Evolutionary conservation across 2,329 filamentous ascomycete genomes (phyloP), one percentile per base, ranked within the genome.

Genomic region (Chrysoporthe puriensis): DNA sequence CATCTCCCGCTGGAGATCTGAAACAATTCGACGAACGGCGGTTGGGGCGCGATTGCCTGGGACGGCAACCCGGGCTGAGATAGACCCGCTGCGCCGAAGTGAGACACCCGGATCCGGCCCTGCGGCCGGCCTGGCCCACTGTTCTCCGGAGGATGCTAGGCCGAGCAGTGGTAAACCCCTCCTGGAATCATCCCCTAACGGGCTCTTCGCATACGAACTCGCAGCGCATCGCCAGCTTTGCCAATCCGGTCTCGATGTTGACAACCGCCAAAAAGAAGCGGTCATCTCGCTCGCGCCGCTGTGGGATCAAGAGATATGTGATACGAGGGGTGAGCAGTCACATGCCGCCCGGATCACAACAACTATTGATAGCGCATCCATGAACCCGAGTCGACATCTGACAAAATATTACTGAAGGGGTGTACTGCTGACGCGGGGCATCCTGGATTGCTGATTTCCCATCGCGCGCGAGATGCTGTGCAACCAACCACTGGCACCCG

Each of bases 71-170:
- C 4, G 21, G 21, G 21, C 21, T 52, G 21, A 21, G 4, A 2
- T 32, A 7, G 50, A 34, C 16, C 50, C 50, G 50, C 50, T 54
- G 50, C 50, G 11, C 50, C 50, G 50, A 26, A 7, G 21, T 34
- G 13, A 54, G 26, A 54, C 50, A 54, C 26, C 50, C 50, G 50
- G 50, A 54, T 54, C 50, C 50, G 50, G 50, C 50, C 11, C 50
- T 54, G 50, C 32, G 26, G 26, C 26, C 50, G 26, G 26, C 16
- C 21, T 54, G 50, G 26, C 32, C 50, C 13, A 21, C 50, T 54
- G 50, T 54, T 34, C 32, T 14, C 14, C 50, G 26, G 50, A 54
- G 21, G 21, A 7, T 34, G 32, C 26, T 54, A 14, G 4, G 26
- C 26, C 26, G 21, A 32, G 50, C 16, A 54, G 50, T 54, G 48